Evolutionary conservation across 805 yeast genomes (phyloP).

Genomic region (Starmerella etchellsii): DNA sequence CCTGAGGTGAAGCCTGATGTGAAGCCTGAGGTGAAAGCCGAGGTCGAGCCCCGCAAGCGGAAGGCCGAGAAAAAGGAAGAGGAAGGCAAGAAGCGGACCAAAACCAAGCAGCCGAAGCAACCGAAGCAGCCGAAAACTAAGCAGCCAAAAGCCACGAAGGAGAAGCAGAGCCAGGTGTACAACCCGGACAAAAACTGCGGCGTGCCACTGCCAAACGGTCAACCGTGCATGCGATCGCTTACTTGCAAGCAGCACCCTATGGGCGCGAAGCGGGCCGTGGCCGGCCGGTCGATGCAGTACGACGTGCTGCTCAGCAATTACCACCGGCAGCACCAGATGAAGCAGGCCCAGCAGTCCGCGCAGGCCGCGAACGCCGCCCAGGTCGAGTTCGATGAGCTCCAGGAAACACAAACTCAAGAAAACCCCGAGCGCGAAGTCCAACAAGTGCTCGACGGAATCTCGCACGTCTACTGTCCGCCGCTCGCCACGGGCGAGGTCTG

Average conservation of each 20-base stretch:
- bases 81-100: slow-evolving; percentile 1
- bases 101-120: slow-evolving; percentile 7
- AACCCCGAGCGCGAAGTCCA: slow-evolving; percentile 54
- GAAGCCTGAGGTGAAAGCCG: not conserved
- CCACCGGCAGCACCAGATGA: slow-evolving; percentile 86
- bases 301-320: slow-evolving; percentile 78
- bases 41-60: not conserved
- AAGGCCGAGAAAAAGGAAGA: not conserved
- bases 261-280: slow-evolving; percentile 95
- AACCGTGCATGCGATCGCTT: slow-evolving; percentile 84
- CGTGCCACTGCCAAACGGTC: slow-evolving; percentile 86
- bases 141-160: slow-evolving; percentile 31
- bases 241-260: slow-evolving; percentile 97
- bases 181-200: slow-evolving; percentile 63
- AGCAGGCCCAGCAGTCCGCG: slow-evolving; percentile 26
- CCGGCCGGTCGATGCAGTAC: slow-evolving; percentile 85
- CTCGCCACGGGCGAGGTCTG: slow-evolving; percentile 59
- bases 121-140: slow-evolving; percentile 9
- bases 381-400: slow-evolving; percentile 15
- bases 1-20: not conserved
- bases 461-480: slow-evolving; percentile 42
- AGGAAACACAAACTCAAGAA: slow-evolving; percentile 17
- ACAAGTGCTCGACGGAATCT: slow-evolving; percentile 78
- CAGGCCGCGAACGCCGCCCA: slow-evolving; percentile 15
- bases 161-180: slow-evolving; percentile 43